Evolutionary conservation across 768 basidiomycete species (phyloP).

Genomic region (Rhodosporidiobolus odoratus): DNA sequence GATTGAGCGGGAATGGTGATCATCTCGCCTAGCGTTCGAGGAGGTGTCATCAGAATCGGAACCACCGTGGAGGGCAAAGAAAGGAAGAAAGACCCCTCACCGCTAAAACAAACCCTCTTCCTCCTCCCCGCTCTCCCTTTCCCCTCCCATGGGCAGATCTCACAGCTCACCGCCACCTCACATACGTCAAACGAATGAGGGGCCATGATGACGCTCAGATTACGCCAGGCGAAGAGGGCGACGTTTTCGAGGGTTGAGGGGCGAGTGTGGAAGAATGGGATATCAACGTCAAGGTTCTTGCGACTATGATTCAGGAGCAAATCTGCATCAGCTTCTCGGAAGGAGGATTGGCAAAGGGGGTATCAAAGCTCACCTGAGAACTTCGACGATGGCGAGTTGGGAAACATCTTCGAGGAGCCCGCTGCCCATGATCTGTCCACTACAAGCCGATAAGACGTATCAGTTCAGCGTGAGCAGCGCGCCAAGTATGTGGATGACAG

Average conservation of each 20-base stretch:
- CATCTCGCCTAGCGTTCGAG: background rate
- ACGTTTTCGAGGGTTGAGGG: conserved; percentile 37
- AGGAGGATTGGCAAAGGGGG: background rate
- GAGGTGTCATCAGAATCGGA: background rate
- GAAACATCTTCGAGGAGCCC: conserved; percentile 22
- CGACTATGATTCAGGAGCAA: background rate
- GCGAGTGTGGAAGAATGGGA: conserved; percentile 25
- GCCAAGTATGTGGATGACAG: too few species aligned
- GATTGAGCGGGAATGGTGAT: background rate
- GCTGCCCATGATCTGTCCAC: conserved; percentile 8
- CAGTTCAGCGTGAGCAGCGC: too few species aligned
- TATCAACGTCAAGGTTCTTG: conserved; percentile 33
- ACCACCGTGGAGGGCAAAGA: background rate
- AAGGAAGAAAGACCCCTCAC: background rate
- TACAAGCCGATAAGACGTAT: background rate
- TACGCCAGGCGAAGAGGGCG: conserved; percentile 29
- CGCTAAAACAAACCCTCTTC: background rate
- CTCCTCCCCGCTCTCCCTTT: too few species aligned
- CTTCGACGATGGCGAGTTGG: background rate
- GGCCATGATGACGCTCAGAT: conserved; percentile 14
- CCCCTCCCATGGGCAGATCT: background rate
- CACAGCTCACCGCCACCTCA: conserved; percentile 16
- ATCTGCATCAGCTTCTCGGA: background rate
- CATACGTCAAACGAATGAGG: conserved; percentile 3
- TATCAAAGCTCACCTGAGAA: background rate